Evolutionary conservation across 129 eudicot genomes (phyloP).

Genomic region (Flaveria ramosissima): DNA sequence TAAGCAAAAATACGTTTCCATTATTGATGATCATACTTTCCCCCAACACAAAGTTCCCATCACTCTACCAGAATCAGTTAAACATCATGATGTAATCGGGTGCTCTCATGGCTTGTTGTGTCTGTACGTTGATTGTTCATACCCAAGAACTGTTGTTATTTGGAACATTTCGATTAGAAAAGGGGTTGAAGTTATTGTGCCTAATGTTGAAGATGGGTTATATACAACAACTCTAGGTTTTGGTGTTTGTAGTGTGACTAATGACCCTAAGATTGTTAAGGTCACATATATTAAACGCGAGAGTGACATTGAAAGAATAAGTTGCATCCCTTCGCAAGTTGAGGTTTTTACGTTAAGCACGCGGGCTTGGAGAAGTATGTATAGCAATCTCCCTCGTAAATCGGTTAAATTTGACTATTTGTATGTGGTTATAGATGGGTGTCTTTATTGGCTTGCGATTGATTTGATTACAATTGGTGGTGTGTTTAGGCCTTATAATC

Average conservation of each 20-base stretch:
- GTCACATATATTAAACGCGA: neutral
- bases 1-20: neutral
- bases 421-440: neutral
- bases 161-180: slow-evolving; percentile 19
- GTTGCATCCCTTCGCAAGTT: neutral
- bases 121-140: neutral
- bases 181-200: neutral
- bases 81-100: neutral
- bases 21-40: neutral
- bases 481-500: neutral
- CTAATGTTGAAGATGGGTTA: neutral
- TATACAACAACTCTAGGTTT: neutral
- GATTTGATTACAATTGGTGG: neutral
- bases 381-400: neutral
- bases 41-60: neutral
- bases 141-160: neutral
- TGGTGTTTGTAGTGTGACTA: neutral
- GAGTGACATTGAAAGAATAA: neutral
- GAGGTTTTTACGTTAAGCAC: neutral
- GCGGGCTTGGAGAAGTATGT: neutral
- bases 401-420: neutral
- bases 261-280: slow-evolving; percentile 7
- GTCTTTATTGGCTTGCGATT: neutral
- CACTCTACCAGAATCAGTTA: neutral
- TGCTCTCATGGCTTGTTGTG: slow-evolving; percentile 18